Conservation (phyloP, 441 rosid genomes). For the Euphorbia celastroides region DNA sequence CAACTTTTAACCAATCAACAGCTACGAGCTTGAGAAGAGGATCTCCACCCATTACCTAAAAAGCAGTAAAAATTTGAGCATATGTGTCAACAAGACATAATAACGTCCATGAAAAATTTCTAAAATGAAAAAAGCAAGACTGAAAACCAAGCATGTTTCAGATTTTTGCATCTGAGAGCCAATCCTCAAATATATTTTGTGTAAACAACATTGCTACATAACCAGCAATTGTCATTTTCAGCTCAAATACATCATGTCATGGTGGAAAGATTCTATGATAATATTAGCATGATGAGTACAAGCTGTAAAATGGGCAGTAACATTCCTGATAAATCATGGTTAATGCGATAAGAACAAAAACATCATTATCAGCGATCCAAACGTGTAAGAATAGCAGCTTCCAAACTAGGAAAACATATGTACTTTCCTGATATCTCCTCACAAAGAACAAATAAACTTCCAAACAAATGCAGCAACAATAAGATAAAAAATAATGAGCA, state of each 20-base stretch:
- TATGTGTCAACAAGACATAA: background rate
- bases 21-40: conserved; percentile 91
- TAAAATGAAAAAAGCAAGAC: no score
- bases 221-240: background rate
- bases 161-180: background rate
- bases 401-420: background rate
- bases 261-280: background rate
- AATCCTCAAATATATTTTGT: background rate
- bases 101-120: no score
- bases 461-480: background rate
- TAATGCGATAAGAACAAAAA: background rate
- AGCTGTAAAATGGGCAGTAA: background rate
- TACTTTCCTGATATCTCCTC: background rate
- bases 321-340: background rate
- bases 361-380: background rate
- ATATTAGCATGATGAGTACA: background rate
- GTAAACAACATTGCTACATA: background rate
- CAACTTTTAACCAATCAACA: conserved; percentile 93
- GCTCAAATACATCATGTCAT: background rate
- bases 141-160: background rate
- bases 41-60: conserved; percentile 87
- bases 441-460: background rate
- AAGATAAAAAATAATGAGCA: background rate
- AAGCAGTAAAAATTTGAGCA: background rate
- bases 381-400: background rate